These are phyloP conservation scores for Leishmania aethiopica DNA, from an alignment of 208 protist species.

Conservation along the genomic window DNA sequence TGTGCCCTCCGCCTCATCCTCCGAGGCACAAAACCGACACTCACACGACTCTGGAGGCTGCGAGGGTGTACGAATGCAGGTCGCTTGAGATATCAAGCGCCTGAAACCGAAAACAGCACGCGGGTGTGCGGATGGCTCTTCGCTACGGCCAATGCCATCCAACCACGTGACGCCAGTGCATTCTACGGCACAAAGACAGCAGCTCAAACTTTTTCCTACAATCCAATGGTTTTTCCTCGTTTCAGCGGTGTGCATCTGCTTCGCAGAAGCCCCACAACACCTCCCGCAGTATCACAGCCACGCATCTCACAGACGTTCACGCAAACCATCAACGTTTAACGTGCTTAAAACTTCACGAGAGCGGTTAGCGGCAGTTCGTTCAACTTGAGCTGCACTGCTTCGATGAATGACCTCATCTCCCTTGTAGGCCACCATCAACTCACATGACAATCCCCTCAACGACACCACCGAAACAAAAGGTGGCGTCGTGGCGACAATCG, in stretches of 20 bases:
- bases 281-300: neutral
- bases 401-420: neutral
- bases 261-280: neutral
- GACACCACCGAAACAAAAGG: too few relatives aligned
- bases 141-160: neutral
- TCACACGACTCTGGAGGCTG: neutral
- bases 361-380: neutral
- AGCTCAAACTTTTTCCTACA: too few relatives aligned
- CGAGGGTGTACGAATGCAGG: too few relatives aligned
- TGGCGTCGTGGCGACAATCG: too few relatives aligned
- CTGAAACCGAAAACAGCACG: neutral
- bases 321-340: neutral
- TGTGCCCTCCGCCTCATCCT: too few relatives aligned
- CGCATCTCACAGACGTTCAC: neutral
- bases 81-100: neutral
- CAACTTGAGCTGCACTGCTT: neutral
- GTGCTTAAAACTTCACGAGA: accelerated
- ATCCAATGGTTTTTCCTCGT: neutral
- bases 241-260: neutral
- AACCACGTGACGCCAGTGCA: neutral
- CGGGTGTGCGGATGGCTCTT: too few relatives aligned
- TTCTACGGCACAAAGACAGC: neutral
- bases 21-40: too few relatives aligned
- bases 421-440: too few relatives aligned
- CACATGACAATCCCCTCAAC: too few relatives aligned